These are phyloP conservation scores for Alternaria rosae DNA, from an alignment of 2,329 filamentous ascomycete species.

Conservation along the genomic window DNA sequence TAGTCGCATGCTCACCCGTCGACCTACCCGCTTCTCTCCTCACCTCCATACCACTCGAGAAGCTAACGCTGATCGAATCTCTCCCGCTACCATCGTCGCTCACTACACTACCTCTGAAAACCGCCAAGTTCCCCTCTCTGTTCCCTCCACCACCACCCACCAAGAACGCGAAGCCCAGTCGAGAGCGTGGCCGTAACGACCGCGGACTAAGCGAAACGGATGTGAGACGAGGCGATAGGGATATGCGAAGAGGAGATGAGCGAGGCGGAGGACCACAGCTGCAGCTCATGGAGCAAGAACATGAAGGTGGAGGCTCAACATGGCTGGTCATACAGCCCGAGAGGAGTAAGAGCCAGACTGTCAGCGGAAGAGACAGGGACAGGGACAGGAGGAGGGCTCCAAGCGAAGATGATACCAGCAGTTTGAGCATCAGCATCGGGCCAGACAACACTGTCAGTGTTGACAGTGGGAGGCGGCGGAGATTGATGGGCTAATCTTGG, in stretches of 20 bases:
- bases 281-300: conserved; percentile 48
- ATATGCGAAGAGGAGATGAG: conserved; percentile 12
- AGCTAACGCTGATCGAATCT: conserved; percentile 45
- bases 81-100: conserved; percentile 38
- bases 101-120: conserved; percentile 39
- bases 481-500: conserved; percentile 35
- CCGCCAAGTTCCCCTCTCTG: conserved; percentile 35
- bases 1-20: conserved; percentile 43
- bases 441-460: conserved; percentile 50
- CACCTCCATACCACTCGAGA: conserved; percentile 41
- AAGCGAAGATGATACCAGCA: conserved; percentile 42
- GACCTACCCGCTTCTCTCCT: conserved; percentile 43
- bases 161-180: conserved; percentile 28
- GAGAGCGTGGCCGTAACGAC: conserved; percentile 24
- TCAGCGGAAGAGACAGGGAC: conserved; percentile 13
- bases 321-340: conserved; percentile 50
- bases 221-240: conserved; percentile 7
- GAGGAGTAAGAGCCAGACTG: conserved; percentile 42
- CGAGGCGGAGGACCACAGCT: conserved; percentile 32
- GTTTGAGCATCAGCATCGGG: conserved; percentile 48
- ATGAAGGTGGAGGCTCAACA: conserved; percentile 42
- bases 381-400: conserved; percentile 26
- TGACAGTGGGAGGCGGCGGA: conserved; percentile 44
- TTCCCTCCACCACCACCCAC: conserved; percentile 41
- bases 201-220: conserved; percentile 9